Evolutionary conservation across 352 stramenopile species (phyloP).

Genomic region (Blastocystis sp.): DNA sequence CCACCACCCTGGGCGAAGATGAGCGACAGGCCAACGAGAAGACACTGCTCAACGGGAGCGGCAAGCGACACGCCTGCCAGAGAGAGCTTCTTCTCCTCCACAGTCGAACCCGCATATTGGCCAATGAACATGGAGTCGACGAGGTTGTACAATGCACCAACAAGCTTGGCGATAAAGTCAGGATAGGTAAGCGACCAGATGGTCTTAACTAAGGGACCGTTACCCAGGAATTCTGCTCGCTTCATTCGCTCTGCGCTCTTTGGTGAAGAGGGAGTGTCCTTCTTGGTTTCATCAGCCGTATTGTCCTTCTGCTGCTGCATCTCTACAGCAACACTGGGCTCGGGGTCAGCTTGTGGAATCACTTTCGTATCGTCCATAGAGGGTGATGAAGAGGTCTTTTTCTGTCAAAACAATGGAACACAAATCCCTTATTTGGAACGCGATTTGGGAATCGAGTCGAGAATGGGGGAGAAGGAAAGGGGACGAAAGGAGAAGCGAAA

Average conservation of each 20-base stretch:
- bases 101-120: constrained; percentile 39
- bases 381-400: neutral
- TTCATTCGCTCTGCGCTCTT: constrained; percentile 45
- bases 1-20: constrained; percentile 53
- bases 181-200: constrained; percentile 73
- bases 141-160: constrained; percentile 31
- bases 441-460: no score
- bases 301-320: neutral
- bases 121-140: constrained; percentile 70
- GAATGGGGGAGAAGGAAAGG: no score
- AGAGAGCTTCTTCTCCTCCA: constrained; percentile 58
- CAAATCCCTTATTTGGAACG: constrained; percentile 9
- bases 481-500: neutral
- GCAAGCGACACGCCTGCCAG: constrained; percentile 42
- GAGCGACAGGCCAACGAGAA: constrained; percentile 32
- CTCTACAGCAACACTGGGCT: neutral
- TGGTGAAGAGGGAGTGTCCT: neutral
- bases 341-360: neutral
- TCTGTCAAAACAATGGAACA: neutral
- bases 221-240: constrained; percentile 53
- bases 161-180: constrained; percentile 65
- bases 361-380: neutral
- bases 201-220: constrained; percentile 62
- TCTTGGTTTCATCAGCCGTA: neutral
- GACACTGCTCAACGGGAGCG: constrained; percentile 53